phyloP scores from a whole-genome alignment of 2,329 filamentous ascomycete genomes.

The Penicillium sp. region DNA sequence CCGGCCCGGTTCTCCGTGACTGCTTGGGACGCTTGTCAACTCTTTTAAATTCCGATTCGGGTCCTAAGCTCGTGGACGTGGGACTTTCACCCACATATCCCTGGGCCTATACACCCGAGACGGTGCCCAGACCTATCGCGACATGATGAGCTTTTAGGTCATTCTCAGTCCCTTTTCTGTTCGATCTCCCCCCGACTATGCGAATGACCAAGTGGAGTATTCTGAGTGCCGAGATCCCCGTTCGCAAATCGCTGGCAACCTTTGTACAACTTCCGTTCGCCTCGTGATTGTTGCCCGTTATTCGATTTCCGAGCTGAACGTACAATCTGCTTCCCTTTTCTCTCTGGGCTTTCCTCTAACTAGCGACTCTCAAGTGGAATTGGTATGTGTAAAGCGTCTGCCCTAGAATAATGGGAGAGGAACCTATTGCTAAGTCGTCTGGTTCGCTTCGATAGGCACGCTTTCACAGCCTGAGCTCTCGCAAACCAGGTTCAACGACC shows the following conservation, averaged over 20 bases:
- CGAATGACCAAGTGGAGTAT: slow-evolving; percentile 20
- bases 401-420: neutral
- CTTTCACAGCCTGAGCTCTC: neutral
- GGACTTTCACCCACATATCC: slow-evolving; percentile 27
- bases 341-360: neutral
- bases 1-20: slow-evolving; percentile 17
- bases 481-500: neutral
- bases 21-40: slow-evolving; percentile 6
- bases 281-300: neutral
- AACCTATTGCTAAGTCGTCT: slow-evolving; percentile 5
- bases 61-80: neutral
- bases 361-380: neutral
- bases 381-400: neutral
- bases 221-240: slow-evolving; percentile 11
- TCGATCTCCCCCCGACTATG: slow-evolving; percentile 18
- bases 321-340: neutral
- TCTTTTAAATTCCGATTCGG: neutral
- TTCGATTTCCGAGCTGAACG: neutral
- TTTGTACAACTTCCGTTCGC: neutral
- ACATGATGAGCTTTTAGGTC: slow-evolving; percentile 29
- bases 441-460: neutral
- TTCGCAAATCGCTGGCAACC: neutral
- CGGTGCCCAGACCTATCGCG: slow-evolving; percentile 27
- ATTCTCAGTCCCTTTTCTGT: slow-evolving; percentile 12
- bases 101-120: slow-evolving; percentile 28